A percentile compares a stretch with the other conserved stretches of the same genome.
Evolutionary conservation across 768 basidiomycete species (phyloP).

Genomic region (Podaxis carcinomalis): DNA sequence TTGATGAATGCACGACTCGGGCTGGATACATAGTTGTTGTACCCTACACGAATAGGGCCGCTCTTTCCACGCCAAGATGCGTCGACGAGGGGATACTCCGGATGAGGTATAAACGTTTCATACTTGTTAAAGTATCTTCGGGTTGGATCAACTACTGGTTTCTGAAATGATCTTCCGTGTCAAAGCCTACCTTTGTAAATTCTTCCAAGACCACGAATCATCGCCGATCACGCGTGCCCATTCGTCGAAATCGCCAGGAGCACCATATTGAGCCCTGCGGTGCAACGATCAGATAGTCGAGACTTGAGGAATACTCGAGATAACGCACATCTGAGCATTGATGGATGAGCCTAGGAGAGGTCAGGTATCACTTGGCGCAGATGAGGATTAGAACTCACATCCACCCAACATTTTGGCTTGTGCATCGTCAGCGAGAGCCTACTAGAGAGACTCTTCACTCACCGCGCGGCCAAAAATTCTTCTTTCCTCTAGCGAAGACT

Average conservation of each 20-base stretch:
- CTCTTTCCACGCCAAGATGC: slow-evolving; percentile 37
- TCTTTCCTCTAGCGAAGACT: slow-evolving; percentile 37
- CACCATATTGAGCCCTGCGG: slow-evolving; percentile 55
- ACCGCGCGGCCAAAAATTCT: slow-evolving; percentile 55
- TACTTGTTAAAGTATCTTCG: slow-evolving; percentile 63
- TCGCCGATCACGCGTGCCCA: slow-evolving; percentile 54
- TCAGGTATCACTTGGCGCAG: background rate
- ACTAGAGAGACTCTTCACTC: no score
- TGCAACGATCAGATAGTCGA: background rate
- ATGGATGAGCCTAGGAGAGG: slow-evolving; percentile 48
- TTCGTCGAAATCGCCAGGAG: slow-evolving; percentile 67
- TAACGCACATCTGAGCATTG: slow-evolving; percentile 51
- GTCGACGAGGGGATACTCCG: slow-evolving; percentile 49
- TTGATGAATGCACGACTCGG: slow-evolving; percentile 50
- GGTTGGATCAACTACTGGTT: background rate
- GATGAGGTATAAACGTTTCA: slow-evolving; percentile 42
- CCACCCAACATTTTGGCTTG: slow-evolving; percentile 65
- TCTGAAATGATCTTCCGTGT: background rate
- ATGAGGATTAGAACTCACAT: slow-evolving; percentile 41
- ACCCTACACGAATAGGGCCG: slow-evolving; percentile 61
- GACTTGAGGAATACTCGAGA: background rate
- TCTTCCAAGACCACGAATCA: slow-evolving; percentile 53
- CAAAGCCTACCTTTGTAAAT: slow-evolving; percentile 45
- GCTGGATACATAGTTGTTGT: slow-evolving; percentile 42
- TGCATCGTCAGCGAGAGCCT: no score